Base-by-base conservation (phyloP, 805 yeast species). In the Kluyveromyces dobzhanskii region DNA sequence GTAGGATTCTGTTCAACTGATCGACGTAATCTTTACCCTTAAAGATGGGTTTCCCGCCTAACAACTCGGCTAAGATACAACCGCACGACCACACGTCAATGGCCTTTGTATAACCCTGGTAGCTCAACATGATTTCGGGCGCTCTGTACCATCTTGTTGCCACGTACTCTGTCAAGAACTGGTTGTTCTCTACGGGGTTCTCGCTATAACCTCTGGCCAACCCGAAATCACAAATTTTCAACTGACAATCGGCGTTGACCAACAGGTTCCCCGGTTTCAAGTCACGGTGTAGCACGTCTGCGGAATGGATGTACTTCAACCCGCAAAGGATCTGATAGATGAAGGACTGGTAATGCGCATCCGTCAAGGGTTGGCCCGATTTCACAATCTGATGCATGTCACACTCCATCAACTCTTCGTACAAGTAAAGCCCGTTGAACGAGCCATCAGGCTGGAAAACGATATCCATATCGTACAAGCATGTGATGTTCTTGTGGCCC, bases 91-190 rank as follows among this genome's bases (percentile, higher is more conserved):
- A 92, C 41, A 92, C 74, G 61, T 92, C 98, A 43, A 92, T 90
- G 17, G 98, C 96, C 64, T 86, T 88, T 4, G 97, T 85, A 61
- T 90, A 90, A 43, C 88, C 85, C 59, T 92, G 94, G 66, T 85
- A 86, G 47, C 94, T 81, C 40, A 92, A 70, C 87, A 92, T 90
- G 62, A 92, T 87, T 57, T 92, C 98, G 0, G 98, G 98, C 3
- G 98, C 98, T 49, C 98, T 71, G 62, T 92, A 92, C 98, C 98
- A 92, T 59, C 98, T 73, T 1, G 98, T 92, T 24, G 98, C 97
- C 19, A 92, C 98, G 57, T 92, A 92, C 61, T 90, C 97, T 1
- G 98, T 92, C 69, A 90, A 67, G 53, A 86, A 90, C n/a, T 95
- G 97, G 24, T 84, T 83, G 50, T 87, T 86, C 50, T 80, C 84